phyloP scores from a whole-genome alignment of 2,329 filamentous ascomycete species.

The Aspergillus eucalypticola region DNA sequence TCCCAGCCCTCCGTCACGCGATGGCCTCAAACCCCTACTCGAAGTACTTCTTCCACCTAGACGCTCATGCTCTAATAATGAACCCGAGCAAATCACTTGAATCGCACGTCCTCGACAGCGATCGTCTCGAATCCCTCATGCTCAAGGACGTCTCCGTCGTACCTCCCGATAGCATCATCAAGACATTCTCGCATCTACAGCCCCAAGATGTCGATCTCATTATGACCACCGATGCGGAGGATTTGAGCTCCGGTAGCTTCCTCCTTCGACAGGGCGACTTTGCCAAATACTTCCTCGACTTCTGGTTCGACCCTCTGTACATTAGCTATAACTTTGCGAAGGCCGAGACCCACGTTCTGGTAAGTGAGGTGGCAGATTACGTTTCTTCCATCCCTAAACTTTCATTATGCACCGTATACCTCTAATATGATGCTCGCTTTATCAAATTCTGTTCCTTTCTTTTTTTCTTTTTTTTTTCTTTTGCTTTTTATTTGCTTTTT shows the following conservation, averaged over 20 bases:
- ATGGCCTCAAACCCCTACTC: conserved; percentile 76
- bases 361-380: conserved; percentile 46
- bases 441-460: not conserved
- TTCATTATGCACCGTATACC: no score
- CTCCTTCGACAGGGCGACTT: conserved; percentile 82
- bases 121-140: conserved; percentile 74
- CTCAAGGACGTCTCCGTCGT: conserved; percentile 83
- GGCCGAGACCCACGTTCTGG: conserved; percentile 86
- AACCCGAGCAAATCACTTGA: conserved; percentile 71
- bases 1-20: conserved; percentile 86
- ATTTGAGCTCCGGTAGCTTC: conserved; percentile 74
- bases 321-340: conserved; percentile 95
- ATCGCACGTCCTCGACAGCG: conserved; percentile 67
- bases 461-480: not conserved
- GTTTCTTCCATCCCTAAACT: not conserved
- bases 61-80: conserved; percentile 85
- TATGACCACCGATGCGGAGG: conserved; percentile 79
- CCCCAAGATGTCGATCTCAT: conserved; percentile 78
- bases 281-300: conserved; percentile 88
- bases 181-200: conserved; percentile 81
- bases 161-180: conserved; percentile 94
- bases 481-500: not conserved
- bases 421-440: not conserved
- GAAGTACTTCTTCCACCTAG: conserved; percentile 83
- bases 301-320: conserved; percentile 95